Evolutionary conservation across 805 yeast genomes (phyloP).

Genomic region (Metschnikowia borealis): DNA sequence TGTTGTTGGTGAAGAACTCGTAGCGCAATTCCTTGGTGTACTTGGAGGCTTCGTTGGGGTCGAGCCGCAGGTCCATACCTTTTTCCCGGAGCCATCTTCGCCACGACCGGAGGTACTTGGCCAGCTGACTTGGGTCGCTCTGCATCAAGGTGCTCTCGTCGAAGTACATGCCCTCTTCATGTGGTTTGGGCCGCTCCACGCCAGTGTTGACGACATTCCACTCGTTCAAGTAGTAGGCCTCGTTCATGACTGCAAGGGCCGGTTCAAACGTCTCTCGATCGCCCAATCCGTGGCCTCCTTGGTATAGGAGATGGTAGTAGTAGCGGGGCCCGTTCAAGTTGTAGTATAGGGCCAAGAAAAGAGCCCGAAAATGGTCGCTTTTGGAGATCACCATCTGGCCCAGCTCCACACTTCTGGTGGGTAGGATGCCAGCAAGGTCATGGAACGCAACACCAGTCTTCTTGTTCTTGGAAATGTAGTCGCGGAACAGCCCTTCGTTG

Average conservation of each 20-base stretch:
- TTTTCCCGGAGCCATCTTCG: slow-evolving; percentile 21
- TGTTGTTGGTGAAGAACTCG: slow-evolving; percentile 16
- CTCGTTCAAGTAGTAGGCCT: slow-evolving; percentile 27
- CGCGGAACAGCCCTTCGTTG: slow-evolving; percentile 24
- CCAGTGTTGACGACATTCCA: slow-evolving; percentile 17
- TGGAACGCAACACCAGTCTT: slow-evolving; percentile 22
- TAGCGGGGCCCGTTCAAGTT: slow-evolving; percentile 27
- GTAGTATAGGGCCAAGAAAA: slow-evolving; percentile 33
- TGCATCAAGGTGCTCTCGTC: slow-evolving; percentile 33
- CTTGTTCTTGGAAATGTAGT: slow-evolving; percentile 18
- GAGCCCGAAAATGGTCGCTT: slow-evolving; percentile 26
- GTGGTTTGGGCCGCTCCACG: slow-evolving; percentile 2
- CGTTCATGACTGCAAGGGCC: slow-evolving; percentile 34
- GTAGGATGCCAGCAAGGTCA: slow-evolving; percentile 32
- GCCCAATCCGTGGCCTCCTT: slow-evolving; percentile 32
- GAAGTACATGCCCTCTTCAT: slow-evolving; percentile 11
- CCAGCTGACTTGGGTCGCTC: slow-evolving; percentile 24
- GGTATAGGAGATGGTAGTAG: slow-evolving; percentile 31
- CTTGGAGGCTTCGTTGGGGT: slow-evolving; percentile 28
- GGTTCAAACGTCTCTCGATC: slow-evolving; percentile 38
- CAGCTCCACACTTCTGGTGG: slow-evolving; percentile 27
- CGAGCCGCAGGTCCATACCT: slow-evolving; percentile 26
- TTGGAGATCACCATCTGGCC: slow-evolving; percentile 37
- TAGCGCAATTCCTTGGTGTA: slow-evolving; percentile 22
- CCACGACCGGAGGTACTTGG: slow-evolving; percentile 24